Evolutionary conservation across 2,329 filamentous ascomycete genomes (phyloP).

Genomic region (Fusarium sp.): DNA sequence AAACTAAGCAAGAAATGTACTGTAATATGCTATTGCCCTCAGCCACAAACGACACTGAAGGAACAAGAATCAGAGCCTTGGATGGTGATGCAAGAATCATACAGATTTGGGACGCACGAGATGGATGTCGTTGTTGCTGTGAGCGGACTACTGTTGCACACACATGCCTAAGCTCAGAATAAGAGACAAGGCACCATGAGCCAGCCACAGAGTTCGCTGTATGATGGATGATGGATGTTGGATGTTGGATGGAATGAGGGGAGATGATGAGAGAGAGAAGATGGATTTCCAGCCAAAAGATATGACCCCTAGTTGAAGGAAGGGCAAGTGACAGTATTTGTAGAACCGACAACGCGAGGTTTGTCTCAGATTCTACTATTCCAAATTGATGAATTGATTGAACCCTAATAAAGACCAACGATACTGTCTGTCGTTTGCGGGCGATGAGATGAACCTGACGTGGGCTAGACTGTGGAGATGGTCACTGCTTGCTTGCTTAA

Average conservation of each 20-base stretch:
- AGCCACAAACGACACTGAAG: slow-evolving; percentile 30
- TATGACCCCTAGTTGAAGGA: neutral
- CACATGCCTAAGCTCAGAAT: slow-evolving; percentile 39
- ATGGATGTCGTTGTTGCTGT: slow-evolving; percentile 40
- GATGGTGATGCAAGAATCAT: slow-evolving; percentile 24
- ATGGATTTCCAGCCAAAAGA: slow-evolving; percentile 3
- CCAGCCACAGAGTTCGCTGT: slow-evolving; percentile 26
- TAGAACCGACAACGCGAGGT: neutral
- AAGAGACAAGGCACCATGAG: slow-evolving; percentile 27
- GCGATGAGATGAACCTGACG: neutral
- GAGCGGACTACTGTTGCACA: slow-evolving; percentile 32
- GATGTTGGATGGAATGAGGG: slow-evolving; percentile 21
- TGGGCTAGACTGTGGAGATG: slow-evolving; percentile 14
- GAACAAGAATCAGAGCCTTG: slow-evolving; percentile 26
- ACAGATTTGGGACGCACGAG: slow-evolving; percentile 32
- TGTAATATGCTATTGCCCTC: slow-evolving; percentile 27
- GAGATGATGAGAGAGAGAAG: slow-evolving; percentile 17
- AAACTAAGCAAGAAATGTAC: slow-evolving; percentile 20
- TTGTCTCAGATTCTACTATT: neutral
- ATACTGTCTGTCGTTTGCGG: neutral
- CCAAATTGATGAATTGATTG: neutral
- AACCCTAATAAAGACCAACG: neutral
- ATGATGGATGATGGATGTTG: slow-evolving; percentile 7
- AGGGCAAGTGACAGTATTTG: slow-evolving; percentile 13
- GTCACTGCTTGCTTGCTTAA: slow-evolving; percentile 29